Evolutionary conservation across 2,329 filamentous ascomycete species (phyloP), one percentile per base, ranked within the genome.

Genomic region (Pyricularia pennisetigena): DNA sequence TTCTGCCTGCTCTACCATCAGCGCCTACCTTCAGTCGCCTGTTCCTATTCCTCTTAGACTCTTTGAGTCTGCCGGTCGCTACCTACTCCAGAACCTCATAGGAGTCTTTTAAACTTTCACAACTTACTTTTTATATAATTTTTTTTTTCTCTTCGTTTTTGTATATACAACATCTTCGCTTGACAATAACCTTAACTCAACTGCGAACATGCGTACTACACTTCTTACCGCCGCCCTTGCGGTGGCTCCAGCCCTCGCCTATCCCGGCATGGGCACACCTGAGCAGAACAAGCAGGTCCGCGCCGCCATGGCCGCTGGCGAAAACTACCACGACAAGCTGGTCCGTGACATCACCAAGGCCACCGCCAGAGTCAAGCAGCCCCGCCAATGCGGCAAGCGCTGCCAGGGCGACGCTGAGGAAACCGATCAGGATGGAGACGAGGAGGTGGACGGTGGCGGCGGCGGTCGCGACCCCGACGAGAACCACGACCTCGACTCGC

Each of bases 401-500:
- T 26, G 57, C 57, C n/a, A 66, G 35, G n/a, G 23, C 23, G 23
- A 5, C 8, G 64, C 23, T 1, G 6, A 32, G 5, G 29, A 41
- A 8, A 7, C 10, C 4, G 14, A 1, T 23, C n/a, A 32, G 20
- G 30, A 26, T n/a, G 57, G 57, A 23, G 32, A 65, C 23, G 57
- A 61, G n/a, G 57, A 61, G 57, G 23, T 24, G 1, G 57, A 26
- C 57, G 57, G 57, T 7, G 23, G 2, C 23, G 57, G 8, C 16
- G 57, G 57, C 57, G 57, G 57, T 26, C n/a, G n/a, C 9, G 57
- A 26, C 12, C 57, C n/a, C 14, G 57, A 61, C 23, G 57, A 61
- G 57, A 61, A 61, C 57, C 57, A 64, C 62, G 14, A 64, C 16
- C 65, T 67, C 26, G 65, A 67, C 49, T 67, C 65, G 4, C 49